Conservation (phyloP, 805 yeast species). For the Blastobotrys chiropterorum region DNA sequence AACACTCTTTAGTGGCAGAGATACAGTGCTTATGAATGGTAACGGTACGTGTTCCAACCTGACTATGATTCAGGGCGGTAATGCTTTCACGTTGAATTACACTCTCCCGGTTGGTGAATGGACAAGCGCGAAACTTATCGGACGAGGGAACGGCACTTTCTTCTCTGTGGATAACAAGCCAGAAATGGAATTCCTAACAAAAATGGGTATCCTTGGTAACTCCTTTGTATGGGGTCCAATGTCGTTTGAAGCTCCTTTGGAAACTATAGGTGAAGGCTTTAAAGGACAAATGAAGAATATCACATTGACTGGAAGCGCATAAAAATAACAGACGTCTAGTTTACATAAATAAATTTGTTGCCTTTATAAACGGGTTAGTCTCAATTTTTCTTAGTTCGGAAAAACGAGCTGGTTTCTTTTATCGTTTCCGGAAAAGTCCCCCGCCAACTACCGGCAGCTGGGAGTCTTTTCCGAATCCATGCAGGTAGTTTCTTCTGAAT, state of each 20-base stretch:
- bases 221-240: constrained; percentile 1
- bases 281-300: neutral
- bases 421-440: constrained; percentile 3
- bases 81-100: neutral
- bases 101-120: neutral
- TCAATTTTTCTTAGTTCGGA: neutral
- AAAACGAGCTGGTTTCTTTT: neutral
- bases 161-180: neutral
- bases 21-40: neutral
- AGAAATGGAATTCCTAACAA: neutral
- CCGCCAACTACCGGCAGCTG: neutral
- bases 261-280: neutral
- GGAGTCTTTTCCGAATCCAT: constrained; percentile 47
- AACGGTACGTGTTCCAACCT: neutral
- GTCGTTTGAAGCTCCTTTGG: constrained; percentile 2
- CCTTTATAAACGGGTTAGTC: too few relatives aligned
- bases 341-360: too few relatives aligned
- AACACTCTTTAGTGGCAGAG: neutral
- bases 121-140: neutral
- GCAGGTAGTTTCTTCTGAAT: constrained; percentile 54
- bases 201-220: neutral
- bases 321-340: too few relatives aligned
- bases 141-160: neutral
- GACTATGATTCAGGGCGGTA: constrained; percentile 6
- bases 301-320: neutral